Evolutionary conservation across 352 stramenopile species (phyloP).

Genomic region (Phytophthora lateralis): DNA sequence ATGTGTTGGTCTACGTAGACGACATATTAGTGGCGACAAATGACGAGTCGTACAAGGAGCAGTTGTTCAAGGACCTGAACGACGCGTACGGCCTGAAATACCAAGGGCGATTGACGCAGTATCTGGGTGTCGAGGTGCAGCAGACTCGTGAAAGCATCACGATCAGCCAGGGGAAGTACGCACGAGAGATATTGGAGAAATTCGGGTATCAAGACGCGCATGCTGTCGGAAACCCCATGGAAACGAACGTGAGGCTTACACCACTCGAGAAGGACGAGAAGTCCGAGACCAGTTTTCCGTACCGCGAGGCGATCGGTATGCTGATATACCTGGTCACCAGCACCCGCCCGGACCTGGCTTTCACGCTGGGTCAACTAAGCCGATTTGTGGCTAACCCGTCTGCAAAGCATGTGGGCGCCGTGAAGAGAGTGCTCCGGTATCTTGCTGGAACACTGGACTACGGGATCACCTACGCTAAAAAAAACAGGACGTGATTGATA

Average conservation of each 20-base stretch:
- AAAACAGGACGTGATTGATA: neutral
- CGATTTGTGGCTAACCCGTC: slow-evolving; percentile 15
- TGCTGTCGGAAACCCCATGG: slow-evolving; percentile 11
- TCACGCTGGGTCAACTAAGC: slow-evolving; percentile 9
- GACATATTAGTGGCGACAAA: slow-evolving; percentile 17
- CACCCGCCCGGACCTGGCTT: slow-evolving; percentile 15
- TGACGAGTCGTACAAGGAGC: slow-evolving; percentile 2
- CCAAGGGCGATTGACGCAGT: slow-evolving; percentile 11
- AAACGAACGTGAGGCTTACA: slow-evolving; percentile 2
- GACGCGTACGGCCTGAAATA: slow-evolving; percentile 3
- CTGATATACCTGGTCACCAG: slow-evolving; percentile 12
- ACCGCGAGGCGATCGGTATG: slow-evolving; percentile 9
- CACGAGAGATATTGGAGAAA: slow-evolving; percentile 1
- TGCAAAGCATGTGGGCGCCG: neutral
- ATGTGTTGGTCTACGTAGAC: slow-evolving; percentile 11
- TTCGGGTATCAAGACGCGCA: slow-evolving; percentile 14
- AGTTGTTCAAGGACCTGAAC: slow-evolving; percentile 13
- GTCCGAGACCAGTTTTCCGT: neutral
- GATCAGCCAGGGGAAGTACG: slow-evolving; percentile 6
- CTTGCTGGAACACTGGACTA: slow-evolving; percentile 12
- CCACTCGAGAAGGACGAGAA: slow-evolving; percentile 2
- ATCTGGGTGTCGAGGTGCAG: too few species aligned
- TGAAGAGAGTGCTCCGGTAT: slow-evolving; percentile 15
- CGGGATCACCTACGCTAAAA: slow-evolving; percentile 10
- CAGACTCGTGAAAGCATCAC: slow-evolving; percentile 1